A percentile compares a stretch with the other conserved stretches of the same genome.
phyloP scores from a whole-genome alignment of 768 basidiomycete species.

The Cystobasidium tubakii region DNA sequence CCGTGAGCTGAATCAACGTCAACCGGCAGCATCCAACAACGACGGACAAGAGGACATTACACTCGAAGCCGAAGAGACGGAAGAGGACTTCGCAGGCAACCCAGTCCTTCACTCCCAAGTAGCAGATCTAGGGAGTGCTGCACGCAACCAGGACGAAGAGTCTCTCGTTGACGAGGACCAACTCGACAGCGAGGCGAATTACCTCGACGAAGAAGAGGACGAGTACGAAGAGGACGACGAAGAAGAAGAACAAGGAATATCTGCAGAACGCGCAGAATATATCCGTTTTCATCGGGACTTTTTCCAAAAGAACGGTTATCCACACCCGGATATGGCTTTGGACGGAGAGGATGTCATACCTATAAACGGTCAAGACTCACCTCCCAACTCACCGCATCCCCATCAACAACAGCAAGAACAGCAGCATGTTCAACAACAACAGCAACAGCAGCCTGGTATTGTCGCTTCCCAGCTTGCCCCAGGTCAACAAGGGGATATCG shows the following conservation, averaged over 20 bases:
- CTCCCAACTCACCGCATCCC: background rate
- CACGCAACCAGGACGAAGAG: conserved; percentile 2
- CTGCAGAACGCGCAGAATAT: background rate
- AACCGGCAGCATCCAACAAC: background rate
- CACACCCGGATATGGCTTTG: conserved; percentile 2
- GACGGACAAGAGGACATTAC: conserved; percentile 11
- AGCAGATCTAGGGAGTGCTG: background rate
- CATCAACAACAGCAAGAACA: conserved; percentile 27
- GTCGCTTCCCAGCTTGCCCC: conserved; percentile 13
- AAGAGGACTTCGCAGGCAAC: conserved; percentile 5
- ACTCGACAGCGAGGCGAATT: background rate
- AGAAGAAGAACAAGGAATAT: background rate
- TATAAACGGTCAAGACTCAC: background rate
- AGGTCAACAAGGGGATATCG: conserved; percentile 10
- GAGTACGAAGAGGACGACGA: background rate
- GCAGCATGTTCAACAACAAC: conserved; percentile 10
- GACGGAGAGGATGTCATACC: background rate
- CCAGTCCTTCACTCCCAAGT: background rate
- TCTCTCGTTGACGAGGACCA: background rate
- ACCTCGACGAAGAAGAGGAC: conserved; percentile 6
- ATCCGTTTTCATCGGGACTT: background rate
- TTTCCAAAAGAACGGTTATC: background rate
- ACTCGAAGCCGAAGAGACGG: conserved; percentile 16
- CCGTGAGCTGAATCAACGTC: background rate
- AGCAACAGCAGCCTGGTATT: conserved; percentile 12